Evolutionary conservation across 768 basidiomycete species (phyloP), one percentile per base, ranked within the genome.

Genomic region (Albatrellus ellisii): DNA sequence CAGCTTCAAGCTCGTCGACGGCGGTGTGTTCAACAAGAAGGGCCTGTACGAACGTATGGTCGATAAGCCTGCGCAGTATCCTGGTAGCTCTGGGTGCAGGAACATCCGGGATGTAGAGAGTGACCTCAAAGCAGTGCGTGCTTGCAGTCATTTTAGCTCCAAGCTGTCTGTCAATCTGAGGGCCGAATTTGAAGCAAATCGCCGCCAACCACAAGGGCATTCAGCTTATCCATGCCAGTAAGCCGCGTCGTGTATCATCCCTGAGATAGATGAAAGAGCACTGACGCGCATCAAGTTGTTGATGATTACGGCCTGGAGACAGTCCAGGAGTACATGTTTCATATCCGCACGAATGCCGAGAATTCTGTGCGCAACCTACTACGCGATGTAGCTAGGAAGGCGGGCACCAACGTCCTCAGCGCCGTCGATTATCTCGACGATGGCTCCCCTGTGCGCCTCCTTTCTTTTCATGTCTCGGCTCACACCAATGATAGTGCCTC

Each of bases 171-270:
- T 53, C 31, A 45, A 43, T 25, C 28, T 37, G 47, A 12, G 17
- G 25, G 4, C 8, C 9, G 41, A n/a, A n/a, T 39, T 26, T 25
- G 3, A 35, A 89, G 86, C 89, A 92, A 87, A 80, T 92, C 47
- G 87, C 89, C 1, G 88, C 90, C 6, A 95, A 95, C 56, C 75
- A 90, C 59, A 91, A 92, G 62, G 92, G 89, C 10, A 77, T 87
- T 26, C 80, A 86, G 50, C 69, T 91, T 3, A 79, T 94, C 46
- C 81, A 82, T 53, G 75, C 77, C 34, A 73, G 85, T 87, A 56
- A 47, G 74, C 47, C 8, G 18, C 31, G 3, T 17, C 44, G 25
- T 24, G 24, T 22, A 36, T 24, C 11, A 9, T 36, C 31, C 41
- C 15, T 28, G 48, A 8, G 32, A 42, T 50, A 29, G 11, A 33